These are phyloP conservation scores for Neurospora discreta DNA, from an alignment of 495 filamentous ascomycete species.

Conservation along the genomic window DNA sequence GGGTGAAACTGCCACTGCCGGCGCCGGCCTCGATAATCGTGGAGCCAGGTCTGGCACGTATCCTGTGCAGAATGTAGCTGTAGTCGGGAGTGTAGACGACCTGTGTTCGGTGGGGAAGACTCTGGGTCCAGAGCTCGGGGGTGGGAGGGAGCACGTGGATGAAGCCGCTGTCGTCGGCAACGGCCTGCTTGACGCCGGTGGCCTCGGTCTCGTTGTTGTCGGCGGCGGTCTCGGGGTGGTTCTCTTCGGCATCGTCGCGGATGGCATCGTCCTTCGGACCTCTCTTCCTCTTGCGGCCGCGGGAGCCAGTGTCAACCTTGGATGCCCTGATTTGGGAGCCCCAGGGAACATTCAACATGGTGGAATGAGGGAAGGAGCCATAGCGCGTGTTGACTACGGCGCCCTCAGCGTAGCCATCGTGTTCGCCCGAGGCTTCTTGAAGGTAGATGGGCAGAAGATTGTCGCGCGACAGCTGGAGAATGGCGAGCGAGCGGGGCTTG, in stretches of 20 bases:
- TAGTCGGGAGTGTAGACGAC: slow-evolving; percentile 98
- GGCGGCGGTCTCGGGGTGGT: slow-evolving; percentile 16
- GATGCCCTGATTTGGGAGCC: slow-evolving; percentile 84
- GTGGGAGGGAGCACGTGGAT: slow-evolving; percentile 84
- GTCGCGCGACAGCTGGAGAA: slow-evolving; percentile 80
- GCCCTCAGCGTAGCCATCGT: slow-evolving; percentile 66
- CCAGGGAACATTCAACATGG: slow-evolving; percentile 72
- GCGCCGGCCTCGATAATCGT: slow-evolving; percentile 87
- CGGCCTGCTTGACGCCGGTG: slow-evolving; percentile 29
- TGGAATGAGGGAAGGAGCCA: slow-evolving; percentile 87
- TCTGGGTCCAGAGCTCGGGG: slow-evolving; percentile 83
- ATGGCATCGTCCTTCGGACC: slow-evolving; percentile 44
- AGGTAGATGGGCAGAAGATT: slow-evolving; percentile 66
- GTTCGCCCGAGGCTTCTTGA: slow-evolving; percentile 42
- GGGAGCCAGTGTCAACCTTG: slow-evolving; percentile 77
- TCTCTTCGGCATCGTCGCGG: slow-evolving; percentile 15
- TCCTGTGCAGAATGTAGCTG: slow-evolving; percentile 83
- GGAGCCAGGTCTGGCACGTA: slow-evolving; percentile 70
- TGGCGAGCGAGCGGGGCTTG: slow-evolving; percentile 47
- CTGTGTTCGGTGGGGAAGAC: slow-evolving; percentile 87
- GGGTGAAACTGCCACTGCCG: slow-evolving; percentile 90
- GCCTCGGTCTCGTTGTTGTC: slow-evolving; percentile 16
- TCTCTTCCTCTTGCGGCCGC: slow-evolving; percentile 48
- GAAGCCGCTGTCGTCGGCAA: slow-evolving; percentile 69
- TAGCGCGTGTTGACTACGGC: slow-evolving; percentile 87